Conservation (phyloP, 2,329 filamentous ascomycete genomes). For the Incumbomyces delicatus region DNA sequence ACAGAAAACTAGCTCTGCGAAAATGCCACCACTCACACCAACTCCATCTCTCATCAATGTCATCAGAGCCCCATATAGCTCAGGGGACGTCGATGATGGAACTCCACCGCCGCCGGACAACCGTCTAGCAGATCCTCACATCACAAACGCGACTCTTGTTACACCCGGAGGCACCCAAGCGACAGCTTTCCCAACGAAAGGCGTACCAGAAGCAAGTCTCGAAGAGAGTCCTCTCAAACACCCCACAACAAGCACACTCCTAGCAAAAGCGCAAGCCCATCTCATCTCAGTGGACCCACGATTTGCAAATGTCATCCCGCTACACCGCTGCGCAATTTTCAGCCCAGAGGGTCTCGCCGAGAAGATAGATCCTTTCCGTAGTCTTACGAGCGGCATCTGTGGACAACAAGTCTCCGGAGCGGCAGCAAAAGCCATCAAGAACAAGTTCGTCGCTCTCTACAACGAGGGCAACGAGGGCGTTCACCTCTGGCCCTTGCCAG, state of each 20-base stretch:
- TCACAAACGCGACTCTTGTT: conserved; percentile 40
- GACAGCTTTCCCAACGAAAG: conserved; percentile 31
- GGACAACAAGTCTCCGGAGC: conserved; percentile 93
- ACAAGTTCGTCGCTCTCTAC: conserved; percentile 72
- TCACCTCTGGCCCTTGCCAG: conserved; percentile 62
- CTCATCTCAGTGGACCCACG: conserved; percentile 63
- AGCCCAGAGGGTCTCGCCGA: conserved; percentile 73
- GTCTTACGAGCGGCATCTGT: conserved; percentile 77
- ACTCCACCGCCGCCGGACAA: conserved; percentile 27
- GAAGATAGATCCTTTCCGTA: conserved; percentile 77
- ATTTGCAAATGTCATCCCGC: conserved; percentile 61
- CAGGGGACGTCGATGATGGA: conserved; percentile 31
- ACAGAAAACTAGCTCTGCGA: conserved; percentile 21
- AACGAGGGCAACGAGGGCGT: conserved; percentile 25
- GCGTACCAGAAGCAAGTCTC: conserved; percentile 26
- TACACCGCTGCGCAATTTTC: conserved; percentile 69
- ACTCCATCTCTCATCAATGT: conserved; percentile 41
- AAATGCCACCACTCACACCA: conserved; percentile 35
- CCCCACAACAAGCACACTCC: conserved; percentile 58
- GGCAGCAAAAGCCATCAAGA: conserved; percentile 80
- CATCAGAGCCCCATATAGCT: conserved; percentile 35
- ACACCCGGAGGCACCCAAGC: conserved; percentile 37
- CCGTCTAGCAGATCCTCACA: conserved; percentile 38
- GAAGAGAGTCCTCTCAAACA: conserved; percentile 31
- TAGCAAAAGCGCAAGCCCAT: conserved; percentile 66